Base-by-base conservation (phyloP, 768 basidiomycete species). In the Pluteus cervinus region DNA sequence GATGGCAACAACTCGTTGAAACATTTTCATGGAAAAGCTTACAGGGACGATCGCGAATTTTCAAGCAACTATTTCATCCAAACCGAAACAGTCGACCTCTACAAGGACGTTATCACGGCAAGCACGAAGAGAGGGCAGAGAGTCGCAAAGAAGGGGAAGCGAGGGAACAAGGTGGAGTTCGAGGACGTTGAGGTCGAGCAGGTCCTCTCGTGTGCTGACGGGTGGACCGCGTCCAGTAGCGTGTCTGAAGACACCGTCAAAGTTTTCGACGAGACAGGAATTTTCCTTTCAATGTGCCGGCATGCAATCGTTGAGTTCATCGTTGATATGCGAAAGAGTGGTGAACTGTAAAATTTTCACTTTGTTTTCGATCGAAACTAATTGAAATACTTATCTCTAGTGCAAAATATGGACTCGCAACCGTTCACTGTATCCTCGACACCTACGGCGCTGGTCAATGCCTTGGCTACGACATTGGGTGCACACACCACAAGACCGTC, bases 81-180 rank as follows among this genome's bases (percentile, higher is more conserved):
- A 12, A 29, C 14, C 31, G 44, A 41, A 1, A 46, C 41, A 11
- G 60, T 68, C 4, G 47, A 67, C 23, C 21, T 26, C 5, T 64
- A 42, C 41, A 55, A 53, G 5, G 20, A 57, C 24, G 58, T 65
- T 33, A 60, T 65, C n/a, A n/a, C n/a, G n/a, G n/a, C n/a, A n/a
- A n/a, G n/a, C n/a, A n/a, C n/a, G n/a, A n/a, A n/a, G n/a, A n/a
- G n/a, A n/a, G n/a, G n/a, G n/a, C n/a, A n/a, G n/a, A n/a, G n/a
- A n/a, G n/a, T n/a, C n/a, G n/a, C n/a, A n/a, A n/a, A n/a, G n/a
- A n/a, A n/a, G n/a, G n/a, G n/a, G n/a, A n/a, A n/a, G n/a, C n/a
- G n/a, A n/a, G n/a, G n/a, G n/a, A n/a, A n/a, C n/a, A n/a, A n/a
- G n/a, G n/a, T n/a, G n/a, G n/a, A n/a, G n/a, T n/a, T n/a, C n/a